A percentile compares a stretch with the other conserved stretches of the same genome.
Conservation (phyloP, 305 asterid species). For the Euphrasia arctica region DNA sequence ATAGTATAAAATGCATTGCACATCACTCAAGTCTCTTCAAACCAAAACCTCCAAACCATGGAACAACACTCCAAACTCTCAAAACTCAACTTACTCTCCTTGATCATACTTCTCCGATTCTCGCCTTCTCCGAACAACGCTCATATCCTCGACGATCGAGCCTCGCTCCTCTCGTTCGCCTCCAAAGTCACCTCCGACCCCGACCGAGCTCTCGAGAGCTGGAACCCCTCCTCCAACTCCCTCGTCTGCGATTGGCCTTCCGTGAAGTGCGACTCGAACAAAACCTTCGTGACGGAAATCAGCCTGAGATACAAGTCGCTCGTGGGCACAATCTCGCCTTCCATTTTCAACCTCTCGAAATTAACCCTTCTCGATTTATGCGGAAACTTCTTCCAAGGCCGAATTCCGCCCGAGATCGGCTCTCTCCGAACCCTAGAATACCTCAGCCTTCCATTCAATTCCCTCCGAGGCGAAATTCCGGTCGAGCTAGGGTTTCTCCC, state of each 20-base stretch:
- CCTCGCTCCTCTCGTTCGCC: slow-evolving; percentile 63
- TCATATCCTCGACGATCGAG: slow-evolving; percentile 37
- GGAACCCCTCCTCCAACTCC: slow-evolving; percentile 43
- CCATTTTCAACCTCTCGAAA: slow-evolving; percentile 46
- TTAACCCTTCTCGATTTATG: slow-evolving; percentile 67
- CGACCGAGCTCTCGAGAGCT: slow-evolving; percentile 34
- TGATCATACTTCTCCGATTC: slow-evolving; percentile 35
- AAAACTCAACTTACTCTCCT: slow-evolving; percentile 33
- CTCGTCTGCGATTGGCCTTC: slow-evolving; percentile 72
- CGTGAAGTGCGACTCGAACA: slow-evolving; percentile 42
- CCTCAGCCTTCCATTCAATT: slow-evolving; percentile 68
- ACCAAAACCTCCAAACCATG: too few relatives aligned
- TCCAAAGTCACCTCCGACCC: slow-evolving; percentile 56
- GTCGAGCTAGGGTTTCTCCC: slow-evolving; percentile 40
- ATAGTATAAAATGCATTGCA: too few relatives aligned
- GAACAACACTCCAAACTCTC: slow-evolving; percentile 37
- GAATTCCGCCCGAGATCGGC: slow-evolving; percentile 63
- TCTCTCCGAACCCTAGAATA: slow-evolving; percentile 41
- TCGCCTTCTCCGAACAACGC: slow-evolving; percentile 35
- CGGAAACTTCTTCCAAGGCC: slow-evolving; percentile 55
- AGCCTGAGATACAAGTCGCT: slow-evolving; percentile 57
- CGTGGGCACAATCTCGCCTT: slow-evolving; percentile 55
- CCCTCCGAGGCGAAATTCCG: slow-evolving; percentile 59
- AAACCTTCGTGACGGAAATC: slow-evolving; percentile 48
- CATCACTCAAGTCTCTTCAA: not conserved